Evolutionary conservation across 768 basidiomycete genomes (phyloP), one percentile per base, ranked within the genome.

Genomic region (Kwoniella mangroviensis): DNA sequence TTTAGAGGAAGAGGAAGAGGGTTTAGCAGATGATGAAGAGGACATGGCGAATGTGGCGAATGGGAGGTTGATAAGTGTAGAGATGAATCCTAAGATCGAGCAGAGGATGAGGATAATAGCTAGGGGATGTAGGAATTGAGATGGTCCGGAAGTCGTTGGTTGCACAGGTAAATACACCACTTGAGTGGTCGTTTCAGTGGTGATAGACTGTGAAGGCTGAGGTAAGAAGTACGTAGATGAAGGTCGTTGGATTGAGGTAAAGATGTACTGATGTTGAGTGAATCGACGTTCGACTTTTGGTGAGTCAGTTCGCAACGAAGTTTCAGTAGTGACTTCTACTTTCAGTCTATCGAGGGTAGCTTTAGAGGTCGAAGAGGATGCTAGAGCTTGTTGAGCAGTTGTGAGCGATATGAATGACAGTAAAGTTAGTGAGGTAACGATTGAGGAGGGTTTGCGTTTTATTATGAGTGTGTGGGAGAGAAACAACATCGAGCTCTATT

Each of bases 1-100:
- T n/a, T 49, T 53, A 19, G 69, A 61, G 21, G 49, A 72, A 26
- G 74, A 72, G 19, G 68, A 67, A 9, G 70, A 64, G 17, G 75
- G 69, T 41, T 72, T 65, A 26, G 65, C 19, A 21, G 64, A 43
- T 3, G 58, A 59, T 4, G 62, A 51, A 15, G 56, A 58, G 42
- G 72, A 53, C 13, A 13, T 26, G 5, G 52, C 10, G 26, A 49
- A 63, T 17, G 69, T n/a, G 12, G 19, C 34, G 60, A 67, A 71
- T 51, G 65, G 65, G n/a, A 71, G 28, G 12, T 19, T 56, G 12
- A 63, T 21, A 11, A 67, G 54, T 5, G 62, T 64, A 10, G 63
- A 65, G 12, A 51, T 40, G 65, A 71, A 63, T 2, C 69, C 69
- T 49, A 71, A 59, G 15, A 70, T 65, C 10, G 64, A 55, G 43